Conservation (phyloP, 805 yeast species). For the Metschnikowia proteae region DNA sequence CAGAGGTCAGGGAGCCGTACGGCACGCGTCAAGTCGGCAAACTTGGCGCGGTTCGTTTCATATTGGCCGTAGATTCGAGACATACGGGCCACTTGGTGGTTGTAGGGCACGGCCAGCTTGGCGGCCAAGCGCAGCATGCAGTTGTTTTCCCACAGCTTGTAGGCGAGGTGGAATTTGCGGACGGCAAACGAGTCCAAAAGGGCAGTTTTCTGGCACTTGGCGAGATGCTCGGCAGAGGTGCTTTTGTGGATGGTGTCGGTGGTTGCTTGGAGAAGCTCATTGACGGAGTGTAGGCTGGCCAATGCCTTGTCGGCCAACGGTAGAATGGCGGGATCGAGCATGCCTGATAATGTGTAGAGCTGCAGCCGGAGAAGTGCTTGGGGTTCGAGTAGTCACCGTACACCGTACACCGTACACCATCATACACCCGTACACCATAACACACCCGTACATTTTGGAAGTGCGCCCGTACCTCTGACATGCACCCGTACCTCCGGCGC, state of each 20-base stretch:
- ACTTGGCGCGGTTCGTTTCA: conserved; percentile 21
- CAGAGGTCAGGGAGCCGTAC: conserved; percentile 27
- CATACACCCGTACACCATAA: no score
- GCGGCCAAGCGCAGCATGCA: conserved; percentile 20
- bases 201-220: conserved; percentile 3
- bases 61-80: conserved; percentile 25
- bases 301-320: conserved; percentile 2
- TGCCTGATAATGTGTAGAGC: neutral
- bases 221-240: neutral
- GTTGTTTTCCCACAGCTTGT: conserved; percentile 27
- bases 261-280: conserved; percentile 7
- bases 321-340: neutral
- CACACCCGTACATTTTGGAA: no score
- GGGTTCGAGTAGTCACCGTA: no score
- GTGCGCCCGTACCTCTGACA: no score
- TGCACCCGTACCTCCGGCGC: no score
- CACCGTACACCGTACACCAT: no score
- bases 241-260: neutral
- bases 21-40: conserved; percentile 21
- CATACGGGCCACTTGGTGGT: conserved; percentile 28
- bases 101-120: conserved; percentile 26
- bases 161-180: conserved; percentile 28
- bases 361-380: no score
- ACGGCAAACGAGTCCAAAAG: conserved; percentile 34
- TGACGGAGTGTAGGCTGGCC: conserved; percentile 9